Base-by-base conservation (phyloP, 129 eudicot genomes). In the Flaveria linearis region DNA sequence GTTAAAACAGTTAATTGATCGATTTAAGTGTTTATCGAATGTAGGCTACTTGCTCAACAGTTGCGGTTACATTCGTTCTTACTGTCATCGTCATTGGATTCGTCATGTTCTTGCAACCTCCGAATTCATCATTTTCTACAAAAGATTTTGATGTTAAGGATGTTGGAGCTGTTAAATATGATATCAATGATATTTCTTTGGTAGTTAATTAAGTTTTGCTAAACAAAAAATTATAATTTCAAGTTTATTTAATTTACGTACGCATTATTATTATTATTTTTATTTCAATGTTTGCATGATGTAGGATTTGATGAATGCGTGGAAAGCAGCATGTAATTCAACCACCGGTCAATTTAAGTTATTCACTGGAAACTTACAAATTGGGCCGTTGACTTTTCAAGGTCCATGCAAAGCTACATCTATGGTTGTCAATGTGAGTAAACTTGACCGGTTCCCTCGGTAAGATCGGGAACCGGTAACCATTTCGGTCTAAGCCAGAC, bases 101-200 rank as follows among this genome's bases (percentile, higher is more conserved):
- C 52, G 0, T 17, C 52, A 1, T 4, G 10, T 16, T 58, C 17
- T 45, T 13, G 36, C 71, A 46, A 33, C 51, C 52, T 33, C 42
- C 36, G 14, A 46, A 17, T 57, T 49, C 14, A 13, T 2, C 36
- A 10, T 47, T 65, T 64, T 47, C 50, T 58, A 26, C 62, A 0
- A 68, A 60, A 18, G 33, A 60, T 3, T 12, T 43, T 51, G 71
- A 85, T 76, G 85, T 79, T 1, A 69, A 16, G 51, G 25, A 46
- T 6, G 80, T 53, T 79, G 86, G 82, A 70, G 89, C 81, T 57
- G 11, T 75, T 6, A 86, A 82, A 60, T 71, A 85, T 74, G 88
- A 81, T 17, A 14, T 25, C n/a, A 60, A 56, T 12, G 75, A 82
- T 61, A 80, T 75, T 61, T 39, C 82, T 7, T 42, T 58, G 68